phyloP scores from a whole-genome alignment of 23 red algal genomes.

The Gracilaria gracilis region DNA sequence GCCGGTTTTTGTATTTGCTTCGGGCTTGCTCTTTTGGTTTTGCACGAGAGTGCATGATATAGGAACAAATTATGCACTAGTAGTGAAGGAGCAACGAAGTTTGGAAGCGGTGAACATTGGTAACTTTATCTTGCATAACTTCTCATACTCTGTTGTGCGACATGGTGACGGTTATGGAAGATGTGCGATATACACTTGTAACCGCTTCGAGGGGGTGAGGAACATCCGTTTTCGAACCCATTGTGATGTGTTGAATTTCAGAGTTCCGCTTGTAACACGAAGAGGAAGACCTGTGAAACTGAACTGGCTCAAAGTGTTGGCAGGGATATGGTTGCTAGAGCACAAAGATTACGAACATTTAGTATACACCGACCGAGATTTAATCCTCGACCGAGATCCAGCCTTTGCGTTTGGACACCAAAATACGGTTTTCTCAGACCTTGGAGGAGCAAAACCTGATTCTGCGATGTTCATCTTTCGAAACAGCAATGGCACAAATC shows the following conservation, averaged over 20 bases:
- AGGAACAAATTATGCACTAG: not conserved
- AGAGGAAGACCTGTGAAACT: slow-evolving; percentile 23
- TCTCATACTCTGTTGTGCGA: not conserved
- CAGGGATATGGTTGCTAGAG: slow-evolving; percentile 15
- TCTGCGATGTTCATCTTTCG: slow-evolving; percentile 39
- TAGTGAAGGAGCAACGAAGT: not conserved
- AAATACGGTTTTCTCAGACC: slow-evolving; percentile 28
- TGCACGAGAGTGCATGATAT: not conserved
- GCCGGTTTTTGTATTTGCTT: not conserved
- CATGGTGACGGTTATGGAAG: not conserved
- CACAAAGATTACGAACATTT: not conserved
- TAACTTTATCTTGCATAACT: slow-evolving; percentile 25
- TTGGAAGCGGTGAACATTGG: not conserved
- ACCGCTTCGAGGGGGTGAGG: slow-evolving; percentile 6
- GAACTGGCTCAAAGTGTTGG: slow-evolving; percentile 30
- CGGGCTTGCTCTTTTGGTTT: not conserved
- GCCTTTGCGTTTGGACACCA: not conserved
- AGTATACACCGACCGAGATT: slow-evolving; percentile 25
- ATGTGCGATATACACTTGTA: slow-evolving; percentile 26
- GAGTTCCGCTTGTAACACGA: slow-evolving; percentile 8
- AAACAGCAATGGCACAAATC: not conserved
- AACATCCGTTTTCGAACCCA: slow-evolving; percentile 23
- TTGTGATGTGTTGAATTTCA: slow-evolving; percentile 34
- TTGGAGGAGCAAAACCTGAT: slow-evolving; percentile 6
- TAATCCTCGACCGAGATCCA: slow-evolving; percentile 27